Evolutionary conservation across 192 early-diverging fungal genomes (phyloP).

Genomic region (Gryganskiella cystojenkinii): DNA sequence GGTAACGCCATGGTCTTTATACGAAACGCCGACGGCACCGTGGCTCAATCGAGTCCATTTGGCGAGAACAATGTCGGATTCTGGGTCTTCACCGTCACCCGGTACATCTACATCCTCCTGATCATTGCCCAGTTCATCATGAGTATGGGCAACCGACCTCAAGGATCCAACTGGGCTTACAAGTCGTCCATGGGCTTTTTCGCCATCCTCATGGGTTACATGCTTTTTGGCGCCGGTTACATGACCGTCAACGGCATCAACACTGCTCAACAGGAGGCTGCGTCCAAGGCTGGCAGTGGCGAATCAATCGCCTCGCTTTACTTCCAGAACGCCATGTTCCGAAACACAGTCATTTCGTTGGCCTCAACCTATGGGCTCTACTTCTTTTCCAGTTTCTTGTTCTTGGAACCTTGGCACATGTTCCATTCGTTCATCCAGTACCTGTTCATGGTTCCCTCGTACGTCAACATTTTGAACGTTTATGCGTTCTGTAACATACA

Average conservation of each 20-base stretch:
- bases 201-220: constrained; percentile 56
- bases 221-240: constrained; percentile 56
- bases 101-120: constrained; percentile 73
- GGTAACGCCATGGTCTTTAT: neutral
- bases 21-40: neutral
- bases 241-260: constrained; percentile 45
- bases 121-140: constrained; percentile 83
- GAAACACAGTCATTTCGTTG: constrained; percentile 66
- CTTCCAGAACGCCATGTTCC: constrained; percentile 60
- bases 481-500: neutral
- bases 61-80: constrained; percentile 31
- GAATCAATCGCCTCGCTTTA: neutral
- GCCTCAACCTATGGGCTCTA: constrained; percentile 77
- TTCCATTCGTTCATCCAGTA: constrained; percentile 75
- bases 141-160: constrained; percentile 92
- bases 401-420: constrained; percentile 81
- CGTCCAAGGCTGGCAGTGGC: neutral
- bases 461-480: constrained; percentile 66
- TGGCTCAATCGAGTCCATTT: constrained; percentile 39
- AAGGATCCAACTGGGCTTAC: constrained; percentile 72
- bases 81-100: constrained; percentile 58
- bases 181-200: constrained; percentile 51
- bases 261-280: constrained; percentile 2
- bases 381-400: constrained; percentile 70
- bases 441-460: constrained; percentile 75